phyloP scores from a whole-genome alignment of 2,329 filamentous ascomycete species.

The Monosporascus sp. region DNA sequence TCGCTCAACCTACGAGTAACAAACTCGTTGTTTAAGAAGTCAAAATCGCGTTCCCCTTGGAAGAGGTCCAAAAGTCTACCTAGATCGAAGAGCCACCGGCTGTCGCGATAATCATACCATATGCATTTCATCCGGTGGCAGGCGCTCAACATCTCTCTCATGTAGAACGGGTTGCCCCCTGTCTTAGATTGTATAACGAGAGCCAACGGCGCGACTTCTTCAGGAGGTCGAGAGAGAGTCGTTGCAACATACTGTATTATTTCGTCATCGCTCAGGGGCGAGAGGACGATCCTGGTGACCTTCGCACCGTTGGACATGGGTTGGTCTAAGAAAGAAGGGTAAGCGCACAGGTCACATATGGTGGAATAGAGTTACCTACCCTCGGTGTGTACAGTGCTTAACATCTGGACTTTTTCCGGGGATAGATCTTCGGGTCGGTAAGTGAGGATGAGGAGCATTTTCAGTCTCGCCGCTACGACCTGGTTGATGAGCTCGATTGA shows the following conservation, averaged over 20 bases:
- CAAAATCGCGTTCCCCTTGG: constrained; percentile 69
- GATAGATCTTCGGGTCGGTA: constrained; percentile 63
- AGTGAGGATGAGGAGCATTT: constrained; percentile 76
- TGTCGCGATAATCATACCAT: constrained; percentile 83
- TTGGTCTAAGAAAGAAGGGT: constrained; percentile 30
- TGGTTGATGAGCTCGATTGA: constrained; percentile 77
- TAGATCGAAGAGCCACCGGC: constrained; percentile 77
- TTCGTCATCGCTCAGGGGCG: constrained; percentile 70
- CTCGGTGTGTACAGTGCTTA: constrained; percentile 49
- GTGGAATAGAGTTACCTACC: constrained; percentile 27
- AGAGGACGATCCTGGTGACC: constrained; percentile 65
- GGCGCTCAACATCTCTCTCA: constrained; percentile 82
- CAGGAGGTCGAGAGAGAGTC: constrained; percentile 68
- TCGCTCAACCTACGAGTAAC: constrained; percentile 73
- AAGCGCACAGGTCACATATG: constrained; percentile 1
- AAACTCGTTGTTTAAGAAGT: constrained; percentile 77
- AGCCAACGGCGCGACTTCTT: constrained; percentile 71
- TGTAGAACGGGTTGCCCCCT: constrained; percentile 83
- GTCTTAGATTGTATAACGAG: constrained; percentile 87
- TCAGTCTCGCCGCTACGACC: constrained; percentile 72
- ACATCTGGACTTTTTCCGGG: constrained; percentile 48
- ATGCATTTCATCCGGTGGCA: constrained; percentile 84
- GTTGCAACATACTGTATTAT: constrained; percentile 76
- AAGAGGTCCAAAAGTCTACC: constrained; percentile 85
- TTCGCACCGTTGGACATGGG: constrained; percentile 44